Evolutionary conservation across 495 filamentous ascomycete genomes (phyloP), one percentile per base, ranked within the genome.

Genomic region (Penicillium salamii): DNA sequence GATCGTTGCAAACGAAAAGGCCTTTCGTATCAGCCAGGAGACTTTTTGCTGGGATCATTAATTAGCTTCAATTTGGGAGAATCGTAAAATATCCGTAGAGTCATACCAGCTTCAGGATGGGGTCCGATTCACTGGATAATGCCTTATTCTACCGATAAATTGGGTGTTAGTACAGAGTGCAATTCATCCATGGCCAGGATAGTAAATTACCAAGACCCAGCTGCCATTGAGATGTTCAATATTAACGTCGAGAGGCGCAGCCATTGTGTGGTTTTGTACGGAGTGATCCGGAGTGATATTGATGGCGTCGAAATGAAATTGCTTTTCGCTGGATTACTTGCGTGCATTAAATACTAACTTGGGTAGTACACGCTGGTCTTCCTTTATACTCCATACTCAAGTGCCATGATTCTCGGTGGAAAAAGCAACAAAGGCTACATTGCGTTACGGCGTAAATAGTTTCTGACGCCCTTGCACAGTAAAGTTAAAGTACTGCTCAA

Each of bases 111-210:
- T 38, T 47, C 2, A 47, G 23, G 3, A 47, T n/a, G 1, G 21
- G 21, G 5, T 38, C 44, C 13, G 34, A 1, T 19, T 47, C 44
- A 23, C 23, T 47, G 3, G 44, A 29, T 29, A 47, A 15, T 6
- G 15, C 7, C 17, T 38, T 47, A 15, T 47, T 38, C 44, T 47
- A 8, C n/a, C n/a, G n/a, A n/a, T n/a, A n/a, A n/a, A n/a, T n/a
- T n/a, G n/a, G n/a, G n/a, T n/a, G n/a, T n/a, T n/a, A n/a, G n/a
- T n/a, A n/a, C n/a, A n/a, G n/a, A n/a, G n/a, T n/a, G n/a, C n/a
- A n/a, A n/a, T n/a, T n/a, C n/a, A n/a, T n/a, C n/a, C n/a, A n/a
- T n/a, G n/a, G n/a, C n/a, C n/a, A n/a, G n/a, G n/a, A n/a, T n/a
- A n/a, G n/a, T n/a, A n/a, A 26, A 13, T 14, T 47, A 47, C 44